Base-by-base conservation (phyloP, 2,329 filamentous ascomycete genomes). In the Stagonosporopsis cucurbitacearum region DNA sequence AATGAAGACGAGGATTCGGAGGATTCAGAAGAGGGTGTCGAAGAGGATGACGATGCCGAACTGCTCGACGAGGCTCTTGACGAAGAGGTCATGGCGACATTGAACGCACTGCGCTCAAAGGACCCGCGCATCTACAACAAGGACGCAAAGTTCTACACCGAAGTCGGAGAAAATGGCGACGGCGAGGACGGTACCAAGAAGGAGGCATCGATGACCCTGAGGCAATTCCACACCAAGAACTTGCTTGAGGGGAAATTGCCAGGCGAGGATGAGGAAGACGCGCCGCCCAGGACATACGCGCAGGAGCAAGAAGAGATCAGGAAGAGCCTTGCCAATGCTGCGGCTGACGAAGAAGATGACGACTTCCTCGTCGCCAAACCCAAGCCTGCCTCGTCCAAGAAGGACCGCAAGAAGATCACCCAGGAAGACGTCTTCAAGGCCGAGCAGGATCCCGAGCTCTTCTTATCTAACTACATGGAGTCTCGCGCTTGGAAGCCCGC, bases 401-500 rank as follows among this genome's bases (percentile, higher is more conserved):
- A 70, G 47, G 64, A 63, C 48, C 71, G 68, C 54, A 60, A 61
- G 42, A 73, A 70, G 54, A 76, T 83, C 54, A 79, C 77, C 9
- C 81, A 82, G 61, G 59, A 70, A 19, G 81, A 91, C 51, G 80
- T 96, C 39, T 82, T 86, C 43, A 84, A 85, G 55, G 92, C 95
- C 33, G 90, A 96, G 68, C 90, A 91, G 74, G 88, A 99, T 71
- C 95, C 94, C 0, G 94, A 98, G 70, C 89, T 85, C 0, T 99
- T 92, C 74, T 80, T 99, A n/a, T 94, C 91, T 50, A 96, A 97
- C 75, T 99, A 96, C 78, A 86, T 99, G 84, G 85, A 89, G n/a
- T 85, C 93, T 7, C 87, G 93, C 56, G 94, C 93, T 15, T 99
- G 95, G 95, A 84, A 94, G 6, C 86, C 90, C 0, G 84, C 84